Conservation (phyloP, 2,329 filamentous ascomycete genomes). For the Aureobasidium pullulans region DNA sequence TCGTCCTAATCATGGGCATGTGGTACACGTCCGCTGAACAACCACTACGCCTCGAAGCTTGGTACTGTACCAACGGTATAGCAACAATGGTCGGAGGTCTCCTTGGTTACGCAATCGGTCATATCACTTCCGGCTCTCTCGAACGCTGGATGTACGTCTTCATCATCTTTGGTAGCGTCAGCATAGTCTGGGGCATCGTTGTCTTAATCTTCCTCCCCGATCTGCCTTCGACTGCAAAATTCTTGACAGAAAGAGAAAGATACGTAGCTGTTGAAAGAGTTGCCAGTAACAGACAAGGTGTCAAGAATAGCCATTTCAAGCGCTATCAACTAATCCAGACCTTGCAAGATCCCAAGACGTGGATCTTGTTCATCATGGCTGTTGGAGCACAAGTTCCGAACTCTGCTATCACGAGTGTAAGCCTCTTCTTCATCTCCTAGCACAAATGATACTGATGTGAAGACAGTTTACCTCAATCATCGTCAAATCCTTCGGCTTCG, state of each 20-base stretch:
- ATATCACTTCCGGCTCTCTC: constrained; percentile 38
- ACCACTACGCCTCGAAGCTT: constrained; percentile 24
- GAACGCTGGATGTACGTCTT: constrained; percentile 52
- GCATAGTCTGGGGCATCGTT: constrained; percentile 38
- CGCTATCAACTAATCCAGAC: constrained; percentile 38
- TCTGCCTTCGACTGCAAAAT: constrained; percentile 37
- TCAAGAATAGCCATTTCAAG: constrained; percentile 43
- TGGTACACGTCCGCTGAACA: constrained; percentile 23
- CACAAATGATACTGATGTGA: background rate
- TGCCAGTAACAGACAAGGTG: constrained; percentile 43
- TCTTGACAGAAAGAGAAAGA: constrained; percentile 34
- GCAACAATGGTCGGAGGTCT: constrained; percentile 56
- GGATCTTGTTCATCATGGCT: constrained; percentile 50
- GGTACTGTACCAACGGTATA: constrained; percentile 47
- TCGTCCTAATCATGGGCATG: constrained; percentile 30
- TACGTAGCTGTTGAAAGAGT: constrained; percentile 48
- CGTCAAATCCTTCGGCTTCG: constrained; percentile 41
- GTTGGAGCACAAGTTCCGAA: constrained; percentile 51
- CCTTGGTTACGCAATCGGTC: constrained; percentile 48
- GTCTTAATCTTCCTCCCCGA: constrained; percentile 41
- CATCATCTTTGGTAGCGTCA: constrained; percentile 36
- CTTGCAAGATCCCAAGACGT: constrained; percentile 49
- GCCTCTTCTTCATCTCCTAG: too few relatives aligned
- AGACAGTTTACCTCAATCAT: constrained; percentile 39
- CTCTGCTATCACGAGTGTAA: constrained; percentile 43